A percentile compares a stretch with the other conserved stretches of the same genome.
These are phyloP conservation scores for Geotrichum ghanense DNA, from an alignment of 805 yeast species.

Conservation along the genomic window DNA sequence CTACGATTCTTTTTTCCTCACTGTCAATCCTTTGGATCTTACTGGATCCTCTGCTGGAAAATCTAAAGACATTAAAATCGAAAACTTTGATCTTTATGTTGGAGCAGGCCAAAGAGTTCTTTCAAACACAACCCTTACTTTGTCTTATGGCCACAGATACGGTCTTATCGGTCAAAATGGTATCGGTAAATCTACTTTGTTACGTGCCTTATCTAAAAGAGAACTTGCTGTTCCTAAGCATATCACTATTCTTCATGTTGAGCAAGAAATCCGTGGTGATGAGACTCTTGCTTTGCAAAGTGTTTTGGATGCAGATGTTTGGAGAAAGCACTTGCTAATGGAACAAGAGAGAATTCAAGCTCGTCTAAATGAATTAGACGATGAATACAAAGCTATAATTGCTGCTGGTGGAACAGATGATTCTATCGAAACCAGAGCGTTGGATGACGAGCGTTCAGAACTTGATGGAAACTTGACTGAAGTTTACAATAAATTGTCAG, in stretches of 20 bases:
- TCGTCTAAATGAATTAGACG: slow-evolving; percentile 65
- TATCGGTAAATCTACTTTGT: slow-evolving; percentile 94
- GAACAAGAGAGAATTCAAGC: slow-evolving; percentile 58
- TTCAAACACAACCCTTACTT: slow-evolving; percentile 74
- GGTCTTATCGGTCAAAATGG: slow-evolving; percentile 99
- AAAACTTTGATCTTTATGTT: slow-evolving; percentile 85
- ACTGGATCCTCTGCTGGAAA: slow-evolving; percentile 50
- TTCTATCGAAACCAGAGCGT: slow-evolving; percentile 47
- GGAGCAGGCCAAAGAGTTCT: slow-evolving; percentile 93
- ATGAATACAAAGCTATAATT: slow-evolving; percentile 39
- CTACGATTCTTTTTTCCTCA: slow-evolving; percentile 89
- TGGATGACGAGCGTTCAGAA: slow-evolving; percentile 87
- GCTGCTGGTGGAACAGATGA: slow-evolving; percentile 14
- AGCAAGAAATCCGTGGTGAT: slow-evolving; percentile 93
- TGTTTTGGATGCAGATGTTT: slow-evolving; percentile 97
- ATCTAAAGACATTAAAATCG: slow-evolving; percentile 92
- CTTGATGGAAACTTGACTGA: slow-evolving; percentile 68
- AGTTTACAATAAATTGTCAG: slow-evolving; percentile 69
- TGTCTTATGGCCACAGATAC: slow-evolving; percentile 87
- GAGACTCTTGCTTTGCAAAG: slow-evolving; percentile 85
- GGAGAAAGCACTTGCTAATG: slow-evolving; percentile 80
- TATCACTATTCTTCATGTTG: slow-evolving; percentile 91
- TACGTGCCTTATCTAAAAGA: slow-evolving; percentile 86
- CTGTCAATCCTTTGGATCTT: slow-evolving; percentile 89
- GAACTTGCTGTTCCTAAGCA: slow-evolving; percentile 91